A percentile compares a stretch with the other conserved stretches of the same genome.
Evolutionary conservation across 2,329 filamentous ascomycete species (phyloP).

Genomic region (Proliferodiscus dingleyae): DNA sequence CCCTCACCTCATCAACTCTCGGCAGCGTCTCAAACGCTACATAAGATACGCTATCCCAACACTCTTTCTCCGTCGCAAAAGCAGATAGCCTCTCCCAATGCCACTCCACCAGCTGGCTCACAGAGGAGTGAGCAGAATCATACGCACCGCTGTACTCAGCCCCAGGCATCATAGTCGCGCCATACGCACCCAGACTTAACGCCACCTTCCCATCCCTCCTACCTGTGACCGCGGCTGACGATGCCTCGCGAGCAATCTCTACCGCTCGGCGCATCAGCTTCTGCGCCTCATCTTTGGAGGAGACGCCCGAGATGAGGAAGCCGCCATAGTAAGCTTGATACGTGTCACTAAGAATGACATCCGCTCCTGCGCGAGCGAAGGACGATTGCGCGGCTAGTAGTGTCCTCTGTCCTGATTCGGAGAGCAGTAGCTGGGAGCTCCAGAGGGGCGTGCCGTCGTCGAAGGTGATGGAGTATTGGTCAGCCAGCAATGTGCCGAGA

Average conservation of each 20-base stretch:
- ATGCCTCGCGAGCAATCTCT: conserved; percentile 56
- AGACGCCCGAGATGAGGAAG: conserved; percentile 35
- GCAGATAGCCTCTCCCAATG: conserved; percentile 50
- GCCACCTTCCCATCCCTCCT: conserved; percentile 43
- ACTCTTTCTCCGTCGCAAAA: conserved; percentile 34
- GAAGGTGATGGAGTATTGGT: conserved; percentile 51
- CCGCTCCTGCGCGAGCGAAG: conserved; percentile 47
- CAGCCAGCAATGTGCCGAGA: conserved; percentile 61
- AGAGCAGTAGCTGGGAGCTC: conserved; percentile 62
- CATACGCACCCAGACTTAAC: conserved; percentile 61
- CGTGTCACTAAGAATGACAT: conserved; percentile 62
- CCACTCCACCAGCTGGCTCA: conserved; percentile 47
- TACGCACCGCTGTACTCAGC: conserved; percentile 63
- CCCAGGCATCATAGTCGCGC: conserved; percentile 60
- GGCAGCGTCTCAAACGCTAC: conserved; percentile 64
- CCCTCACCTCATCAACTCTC: conserved; percentile 55
- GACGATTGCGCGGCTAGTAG: conserved; percentile 16
- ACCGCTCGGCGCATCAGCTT: conserved; percentile 71
- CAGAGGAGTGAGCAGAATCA: conserved; percentile 42
- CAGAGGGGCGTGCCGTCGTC: conserved; percentile 53
- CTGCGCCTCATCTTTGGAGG: conserved; percentile 54
- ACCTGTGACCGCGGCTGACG: conserved; percentile 15
- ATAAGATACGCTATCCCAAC: conserved; percentile 40
- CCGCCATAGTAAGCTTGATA: conserved; percentile 59
- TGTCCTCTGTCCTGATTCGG: conserved; percentile 16